These are phyloP conservation scores for Aethionema arabicum DNA, from an alignment of 345 rosid species.

Conservation along the genomic window DNA sequence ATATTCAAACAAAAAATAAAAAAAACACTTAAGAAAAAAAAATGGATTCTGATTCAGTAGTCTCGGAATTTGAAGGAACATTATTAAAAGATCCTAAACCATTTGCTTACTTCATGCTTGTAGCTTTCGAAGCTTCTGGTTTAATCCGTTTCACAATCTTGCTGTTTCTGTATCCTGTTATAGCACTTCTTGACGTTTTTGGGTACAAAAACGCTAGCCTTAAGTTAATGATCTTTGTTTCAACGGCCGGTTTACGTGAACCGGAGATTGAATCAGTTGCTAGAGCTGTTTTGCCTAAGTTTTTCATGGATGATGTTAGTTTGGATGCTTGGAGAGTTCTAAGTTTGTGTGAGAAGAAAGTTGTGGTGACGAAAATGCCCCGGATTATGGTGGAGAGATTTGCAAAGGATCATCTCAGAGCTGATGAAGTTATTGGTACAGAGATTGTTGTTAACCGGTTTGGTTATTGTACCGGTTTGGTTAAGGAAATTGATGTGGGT, in stretches of 20 bases:
- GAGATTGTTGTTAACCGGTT: conserved; percentile 63
- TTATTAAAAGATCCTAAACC: conserved; percentile 56
- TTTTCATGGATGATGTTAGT: conserved; percentile 74
- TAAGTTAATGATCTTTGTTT: conserved; percentile 63
- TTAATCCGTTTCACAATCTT: conserved; percentile 61
- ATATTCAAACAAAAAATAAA: conserved; percentile 20
- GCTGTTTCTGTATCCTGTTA: conserved; percentile 65
- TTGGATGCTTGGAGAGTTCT: conserved; percentile 73
- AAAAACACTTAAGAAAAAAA: not conserved
- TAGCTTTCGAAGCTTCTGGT: conserved; percentile 87
- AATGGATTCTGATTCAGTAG: conserved; percentile 51
- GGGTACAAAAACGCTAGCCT: conserved; percentile 53
- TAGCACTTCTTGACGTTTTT: conserved; percentile 47
- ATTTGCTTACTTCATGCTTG: conserved; percentile 85
- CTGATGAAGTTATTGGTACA: conserved; percentile 71
- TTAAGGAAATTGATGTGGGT: conserved; percentile 30
- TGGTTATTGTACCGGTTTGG: conserved; percentile 67
- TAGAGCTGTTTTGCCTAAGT: conserved; percentile 84
- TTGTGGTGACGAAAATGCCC: conserved; percentile 73
- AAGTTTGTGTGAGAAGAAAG: conserved; percentile 53
- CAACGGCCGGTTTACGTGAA: conserved; percentile 55
- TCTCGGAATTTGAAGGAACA: conserved; percentile 78
- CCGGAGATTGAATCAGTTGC: conserved; percentile 80
- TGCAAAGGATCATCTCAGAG: conserved; percentile 70
- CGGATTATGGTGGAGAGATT: conserved; percentile 80